These are phyloP conservation scores for Mycena amicta DNA, from an alignment of 768 basidiomycete genomes.

Conservation along the genomic window DNA sequence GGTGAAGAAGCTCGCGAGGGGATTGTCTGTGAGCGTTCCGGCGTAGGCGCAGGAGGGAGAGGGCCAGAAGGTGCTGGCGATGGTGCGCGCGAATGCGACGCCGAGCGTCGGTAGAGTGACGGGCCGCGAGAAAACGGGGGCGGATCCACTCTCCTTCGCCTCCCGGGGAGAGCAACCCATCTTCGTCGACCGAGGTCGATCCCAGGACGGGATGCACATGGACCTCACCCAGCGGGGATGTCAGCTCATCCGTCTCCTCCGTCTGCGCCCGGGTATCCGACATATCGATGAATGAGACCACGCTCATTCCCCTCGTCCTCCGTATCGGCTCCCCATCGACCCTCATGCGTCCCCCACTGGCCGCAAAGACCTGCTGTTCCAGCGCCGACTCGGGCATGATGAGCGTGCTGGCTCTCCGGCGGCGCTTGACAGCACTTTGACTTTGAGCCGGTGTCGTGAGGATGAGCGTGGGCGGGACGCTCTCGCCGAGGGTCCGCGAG, in stretches of 20 bases:
- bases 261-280: not conserved
- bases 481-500: constrained; percentile 47
- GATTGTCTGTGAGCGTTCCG: not conserved
- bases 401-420: constrained; percentile 14
- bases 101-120: not conserved
- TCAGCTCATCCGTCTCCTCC: not conserved
- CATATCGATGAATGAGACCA: not conserved
- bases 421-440: not conserved
- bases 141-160: not conserved
- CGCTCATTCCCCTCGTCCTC: not conserved
- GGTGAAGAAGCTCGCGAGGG: no score
- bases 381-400: constrained; percentile 11
- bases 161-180: constrained; percentile 2
- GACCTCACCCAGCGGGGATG: constrained; percentile 5
- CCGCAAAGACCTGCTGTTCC: constrained; percentile 14
- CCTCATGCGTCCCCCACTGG: not conserved
- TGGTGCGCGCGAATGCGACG: not conserved
- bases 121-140: not conserved
- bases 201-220: constrained; percentile 8
- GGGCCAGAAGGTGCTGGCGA: not conserved
- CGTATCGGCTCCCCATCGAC: not conserved
- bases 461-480: constrained; percentile 44
- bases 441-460: constrained; percentile 10
- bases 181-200: not conserved
- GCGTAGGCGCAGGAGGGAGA: not conserved